Evolutionary conservation across 2,329 filamentous ascomycete genomes (phyloP), one percentile per base, ranked within the genome.

Genomic region (Simplicillium sp.): DNA sequence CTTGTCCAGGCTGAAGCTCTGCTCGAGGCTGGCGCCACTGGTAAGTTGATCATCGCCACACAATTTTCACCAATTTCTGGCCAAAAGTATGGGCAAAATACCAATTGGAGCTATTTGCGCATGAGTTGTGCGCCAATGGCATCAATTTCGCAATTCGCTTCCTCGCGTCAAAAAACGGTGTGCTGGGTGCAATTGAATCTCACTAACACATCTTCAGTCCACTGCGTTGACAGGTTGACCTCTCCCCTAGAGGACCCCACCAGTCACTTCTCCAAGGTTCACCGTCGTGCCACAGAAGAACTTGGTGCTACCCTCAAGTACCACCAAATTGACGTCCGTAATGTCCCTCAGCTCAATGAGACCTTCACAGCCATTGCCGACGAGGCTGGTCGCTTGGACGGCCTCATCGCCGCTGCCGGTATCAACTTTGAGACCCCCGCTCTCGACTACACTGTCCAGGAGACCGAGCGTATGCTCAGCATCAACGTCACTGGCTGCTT

Each of bases 401-500:
- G 88, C 1, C 65, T 94, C 41, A 77, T 95, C 37, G 76, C 77
- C 2, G 75, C 75, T 2, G 77, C 77, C 0, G 77, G 77, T 6
- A 84, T 87, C 52, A 86, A 94, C 63, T 84, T 94, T 61, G 87
- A 94, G 64, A 87, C 80, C 0, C 65, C 85, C 0, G 87, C 89
- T 2, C 68, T 95, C 41, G 87, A 94, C 37, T 94, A 94, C 56
- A 74, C 77, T 17, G 77, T 84, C 16, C 71, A 82, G 55, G 84
- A 87, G 56, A 78, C 79, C 57, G 79, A 88, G 57, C 75, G 80
- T 60, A 86, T 94, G 69, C 73, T 94, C 61, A 76, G 84, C 53
- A 82, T 90, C 54, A 94, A 96, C 62, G 72, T 94, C 51, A 92
- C 80, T n/a, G 89, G 88, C 11, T 80, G 75, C 20, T 86, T 87